Evolutionary conservation across 176 grass and related monocot genomes (phyloP).

Genomic region (Metroxylon sagu): DNA sequence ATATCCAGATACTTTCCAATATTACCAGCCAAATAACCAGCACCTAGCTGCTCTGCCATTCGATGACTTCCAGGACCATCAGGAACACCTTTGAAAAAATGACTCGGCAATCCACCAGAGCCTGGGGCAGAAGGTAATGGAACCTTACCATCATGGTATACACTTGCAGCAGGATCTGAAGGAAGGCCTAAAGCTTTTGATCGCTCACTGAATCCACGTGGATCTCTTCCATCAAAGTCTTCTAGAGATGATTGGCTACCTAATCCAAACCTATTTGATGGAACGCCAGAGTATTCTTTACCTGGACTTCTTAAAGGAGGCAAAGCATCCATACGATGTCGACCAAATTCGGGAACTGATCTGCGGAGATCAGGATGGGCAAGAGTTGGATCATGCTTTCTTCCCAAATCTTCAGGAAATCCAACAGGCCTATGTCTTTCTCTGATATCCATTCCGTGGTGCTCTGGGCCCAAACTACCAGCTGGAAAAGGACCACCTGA

Average conservation of each 20-base stretch:
- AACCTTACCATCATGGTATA: background rate
- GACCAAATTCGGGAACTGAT: constrained; percentile 42
- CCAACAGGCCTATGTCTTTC: constrained; percentile 24
- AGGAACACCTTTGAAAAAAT: constrained; percentile 39
- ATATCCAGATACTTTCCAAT: constrained; percentile 32
- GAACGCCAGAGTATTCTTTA: constrained; percentile 25
- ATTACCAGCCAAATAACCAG: constrained; percentile 33
- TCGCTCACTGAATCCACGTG: constrained; percentile 19
- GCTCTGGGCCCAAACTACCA: constrained; percentile 6
- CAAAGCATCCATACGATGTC: constrained; percentile 37
- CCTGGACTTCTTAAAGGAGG: constrained; percentile 46
- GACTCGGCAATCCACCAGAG: constrained; percentile 25
- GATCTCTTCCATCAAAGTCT: constrained; percentile 10
- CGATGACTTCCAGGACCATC: constrained; percentile 22
- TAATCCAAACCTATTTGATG: constrained; percentile 24
- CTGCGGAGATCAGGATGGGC: constrained; percentile 29
- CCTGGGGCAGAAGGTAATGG: background rate
- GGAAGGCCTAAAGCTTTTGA: constrained; percentile 18
- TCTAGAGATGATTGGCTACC: background rate
- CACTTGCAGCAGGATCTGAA: constrained; percentile 1
- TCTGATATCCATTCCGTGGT: constrained; percentile 6
- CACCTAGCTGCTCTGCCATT: constrained; percentile 30
- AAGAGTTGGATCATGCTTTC: constrained; percentile 26
- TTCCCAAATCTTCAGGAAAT: constrained; percentile 41
- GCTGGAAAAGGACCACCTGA: constrained; percentile 29